Evolutionary conservation across 2,329 filamentous ascomycete species (phyloP), one percentile per base, ranked within the genome.

Genomic region (Mycosphaerella sp.): DNA sequence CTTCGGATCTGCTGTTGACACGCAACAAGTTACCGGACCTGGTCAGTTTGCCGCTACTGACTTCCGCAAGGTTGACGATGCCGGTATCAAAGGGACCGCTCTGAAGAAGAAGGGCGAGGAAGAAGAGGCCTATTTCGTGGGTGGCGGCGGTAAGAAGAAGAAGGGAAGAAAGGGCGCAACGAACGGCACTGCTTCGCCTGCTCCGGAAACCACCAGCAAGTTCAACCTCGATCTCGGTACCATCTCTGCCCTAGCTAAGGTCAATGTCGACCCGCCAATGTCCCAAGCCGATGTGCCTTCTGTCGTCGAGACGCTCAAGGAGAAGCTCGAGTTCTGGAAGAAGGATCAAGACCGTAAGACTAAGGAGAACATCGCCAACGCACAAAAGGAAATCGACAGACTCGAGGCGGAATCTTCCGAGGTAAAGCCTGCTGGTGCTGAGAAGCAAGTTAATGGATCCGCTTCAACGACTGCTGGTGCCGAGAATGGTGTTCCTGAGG

Each of bases 271-370:
- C 53, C 87, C 91, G 46, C 93, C 93, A 28, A 89, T 91, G 79
- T 87, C 82, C 71, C 82, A 89, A 65, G 79, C 83, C 49, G 91
- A 95, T 64, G 84, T 97, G 12, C 83, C 90, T 21, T 76, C 76
- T 54, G 81, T 86, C 12, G 75, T 88, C 41, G 89, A 96, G 76
- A 91, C 95, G 77, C 81, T 97, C 64, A 89, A 91, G 73, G 87
- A 82, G 66, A 97, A 97, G 81, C 79, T 97, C 46, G 83, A 83
- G 27, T 79, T 86, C 71, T 98, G 91, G 89, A 95, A 95, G 79
- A 76, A 80, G 46, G 87, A 95, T 73, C 93, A 97, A 76, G 81
- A 85, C 52, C 78, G 81, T 59, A 89, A 96, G 79, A 98, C 93
- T 16, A 81, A 93, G 69, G 86, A 88, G 49, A 98, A 98, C 78